Conservation (phyloP, 768 basidiomycete species). For the Tephrocybe sp. region DNA sequence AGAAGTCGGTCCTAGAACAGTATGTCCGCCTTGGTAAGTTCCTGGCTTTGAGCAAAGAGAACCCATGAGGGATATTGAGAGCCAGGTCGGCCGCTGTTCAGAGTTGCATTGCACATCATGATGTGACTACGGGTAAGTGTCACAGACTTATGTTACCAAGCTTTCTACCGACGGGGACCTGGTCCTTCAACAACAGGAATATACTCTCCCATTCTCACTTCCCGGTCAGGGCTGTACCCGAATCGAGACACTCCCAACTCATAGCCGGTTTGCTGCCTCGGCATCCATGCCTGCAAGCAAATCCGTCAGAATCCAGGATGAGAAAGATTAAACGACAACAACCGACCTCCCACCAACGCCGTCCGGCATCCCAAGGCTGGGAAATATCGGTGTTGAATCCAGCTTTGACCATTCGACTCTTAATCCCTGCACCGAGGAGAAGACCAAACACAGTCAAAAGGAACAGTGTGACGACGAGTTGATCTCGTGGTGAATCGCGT, state of each 20-base stretch:
- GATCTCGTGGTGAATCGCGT: conserved; percentile 93
- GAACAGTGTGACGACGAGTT: conserved; percentile 89
- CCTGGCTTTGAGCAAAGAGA: conserved; percentile 54
- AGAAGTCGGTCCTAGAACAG: conserved; percentile 40
- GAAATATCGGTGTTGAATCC: conserved; percentile 62
- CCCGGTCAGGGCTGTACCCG: conserved; percentile 38
- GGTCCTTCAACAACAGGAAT: conserved; percentile 37
- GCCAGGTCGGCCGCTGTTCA: background rate
- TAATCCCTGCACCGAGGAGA: conserved; percentile 80
- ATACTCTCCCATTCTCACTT: conserved; percentile 43
- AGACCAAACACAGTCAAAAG: conserved; percentile 84
- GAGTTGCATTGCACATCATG: background rate
- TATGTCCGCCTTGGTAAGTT: conserved; percentile 45
- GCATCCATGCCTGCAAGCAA: conserved; percentile 48
- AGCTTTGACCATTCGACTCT: conserved; percentile 76
- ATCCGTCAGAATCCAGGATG: conserved; percentile 6
- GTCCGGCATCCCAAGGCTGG: conserved; percentile 50
- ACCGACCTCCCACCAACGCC: conserved; percentile 84
- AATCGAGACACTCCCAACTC: conserved; percentile 43
- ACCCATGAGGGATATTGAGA: conserved; percentile 41
- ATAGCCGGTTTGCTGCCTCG: conserved; percentile 47
- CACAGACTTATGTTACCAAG: conserved; percentile 5
- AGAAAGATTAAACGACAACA: conserved; percentile 11
- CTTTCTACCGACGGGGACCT: too few species aligned
- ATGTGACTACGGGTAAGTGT: conserved; percentile 10